phyloP scores from a whole-genome alignment of 495 filamentous ascomycete species.

The Cercophora samala region DNA sequence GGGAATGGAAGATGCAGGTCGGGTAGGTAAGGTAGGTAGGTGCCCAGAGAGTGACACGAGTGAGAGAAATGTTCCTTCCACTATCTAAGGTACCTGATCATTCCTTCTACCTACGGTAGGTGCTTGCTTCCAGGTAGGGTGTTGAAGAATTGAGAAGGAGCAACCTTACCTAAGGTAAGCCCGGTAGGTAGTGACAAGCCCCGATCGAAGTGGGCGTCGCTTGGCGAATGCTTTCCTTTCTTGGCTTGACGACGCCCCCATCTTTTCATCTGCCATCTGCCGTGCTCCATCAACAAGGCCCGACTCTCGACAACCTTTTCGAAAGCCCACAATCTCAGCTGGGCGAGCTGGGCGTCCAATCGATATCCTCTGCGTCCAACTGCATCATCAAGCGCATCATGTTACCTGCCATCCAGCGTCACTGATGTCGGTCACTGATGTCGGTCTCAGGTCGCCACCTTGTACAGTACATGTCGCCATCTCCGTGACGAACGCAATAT shows the following conservation, averaged over 20 bases:
- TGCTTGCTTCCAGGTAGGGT: too few species aligned
- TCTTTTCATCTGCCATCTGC: constrained; percentile 17
- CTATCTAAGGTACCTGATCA: too few species aligned
- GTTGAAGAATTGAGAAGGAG: not conserved
- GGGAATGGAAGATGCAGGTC: constrained; percentile 8
- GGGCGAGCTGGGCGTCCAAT: constrained; percentile 8
- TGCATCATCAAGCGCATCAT: not conserved
- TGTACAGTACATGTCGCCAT: not conserved
- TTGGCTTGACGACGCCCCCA: constrained; percentile 4
- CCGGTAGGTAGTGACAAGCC: not conserved
- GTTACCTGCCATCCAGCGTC: too few species aligned
- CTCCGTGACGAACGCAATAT: constrained; percentile 22
- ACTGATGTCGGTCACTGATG: not conserved
- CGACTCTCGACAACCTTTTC: not conserved
- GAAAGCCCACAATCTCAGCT: not conserved
- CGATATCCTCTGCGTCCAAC: not conserved
- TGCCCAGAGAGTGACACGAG: not conserved
- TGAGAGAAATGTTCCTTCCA: not conserved
- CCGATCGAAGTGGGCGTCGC: not conserved
- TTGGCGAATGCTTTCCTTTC: not conserved
- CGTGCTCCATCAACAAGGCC: constrained; percentile 9
- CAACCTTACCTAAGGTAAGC: not conserved
- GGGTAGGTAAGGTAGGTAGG: too few species aligned
- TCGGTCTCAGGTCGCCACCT: constrained; percentile 6
- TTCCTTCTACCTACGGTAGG: too few species aligned